Base-by-base conservation (phyloP, 257 asterid genomes). In the Parsonsia alboflavescens region DNA sequence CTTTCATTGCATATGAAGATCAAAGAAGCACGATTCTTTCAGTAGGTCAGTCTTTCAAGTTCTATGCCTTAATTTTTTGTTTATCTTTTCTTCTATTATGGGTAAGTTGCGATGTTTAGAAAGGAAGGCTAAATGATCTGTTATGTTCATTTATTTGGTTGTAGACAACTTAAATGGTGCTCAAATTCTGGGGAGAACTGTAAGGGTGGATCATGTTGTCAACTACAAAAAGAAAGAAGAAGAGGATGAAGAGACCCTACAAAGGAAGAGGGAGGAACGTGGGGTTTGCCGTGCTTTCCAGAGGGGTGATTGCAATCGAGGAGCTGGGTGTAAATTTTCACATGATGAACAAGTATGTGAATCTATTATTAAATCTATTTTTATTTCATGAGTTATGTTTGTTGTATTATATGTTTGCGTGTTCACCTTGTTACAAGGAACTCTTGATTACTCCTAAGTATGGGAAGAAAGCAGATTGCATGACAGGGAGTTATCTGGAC, bases 221-320 rank as follows among this genome's bases (percentile, higher is more conserved):
- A 94, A 86, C 39, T 94, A 94, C 76, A 92, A 92, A 76, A 94
- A 92, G 80, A 79, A 85, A 65, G 97, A 92, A 83, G 99, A 94
- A 84, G 99, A 94, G 87, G 98, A 94, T 50, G 98, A 92, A 76
- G 99, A 94, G 85, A 86, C 96, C 2, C 85, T 22, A 85, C 90
- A 86, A 81, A 84, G 73, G 87, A 94, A 89, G 89, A 89, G 99
- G 78, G 97, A 94, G 86, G 99, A 88, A 78, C 82, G 98, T 7
- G 99, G 99, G 10, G 90, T 94, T 4, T 94, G 99, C 74, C 96
- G 96, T 73, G 97, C 98, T 82, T 92, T 94, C 80, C 99, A 94
- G 73, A 87, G 58, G 82, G 98, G 99, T 68, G 88, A 88, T 45
- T 94, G 98, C 81, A 87, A 59, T 56, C 93, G 96, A 17, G 99